Percentiles rank a stretch among this genome's conserved stretches.
phyloP scores from a whole-genome alignment of 257 asterid genomes.

The Nyctanthes arbortristis region DNA sequence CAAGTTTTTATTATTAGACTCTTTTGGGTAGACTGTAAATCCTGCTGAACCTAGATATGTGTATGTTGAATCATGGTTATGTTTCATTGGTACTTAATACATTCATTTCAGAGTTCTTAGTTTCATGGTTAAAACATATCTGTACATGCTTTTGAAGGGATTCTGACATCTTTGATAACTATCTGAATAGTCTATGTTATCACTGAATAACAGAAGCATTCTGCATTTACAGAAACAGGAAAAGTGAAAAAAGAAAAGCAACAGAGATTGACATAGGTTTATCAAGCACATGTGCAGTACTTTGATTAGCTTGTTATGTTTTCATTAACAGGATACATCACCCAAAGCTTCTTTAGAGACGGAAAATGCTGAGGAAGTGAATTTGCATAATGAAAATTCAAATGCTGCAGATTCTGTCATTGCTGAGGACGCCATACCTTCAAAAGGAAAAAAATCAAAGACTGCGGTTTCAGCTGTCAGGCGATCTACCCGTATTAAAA shows the following conservation, averaged over 20 bases:
- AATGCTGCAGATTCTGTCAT: slow-evolving; percentile 11
- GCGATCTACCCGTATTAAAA: slow-evolving; percentile 42
- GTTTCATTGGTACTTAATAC: background rate
- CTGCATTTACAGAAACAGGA: background rate
- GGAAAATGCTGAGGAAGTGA: background rate
- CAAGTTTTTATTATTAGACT: background rate
- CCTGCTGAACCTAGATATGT: background rate
- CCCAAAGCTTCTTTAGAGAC: slow-evolving; percentile 8
- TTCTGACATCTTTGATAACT: background rate
- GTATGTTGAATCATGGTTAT: background rate
- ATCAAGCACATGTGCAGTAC: background rate
- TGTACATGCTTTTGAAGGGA: background rate
- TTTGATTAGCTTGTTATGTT: background rate
- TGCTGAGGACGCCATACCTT: background rate
- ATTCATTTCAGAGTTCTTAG: background rate
- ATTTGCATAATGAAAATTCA: background rate
- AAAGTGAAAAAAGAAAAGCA: too few species aligned
- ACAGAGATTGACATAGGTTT: background rate
- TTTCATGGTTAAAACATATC: background rate
- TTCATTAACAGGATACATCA: slow-evolving; percentile 15
- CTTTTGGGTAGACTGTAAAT: background rate
- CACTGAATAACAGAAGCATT: background rate
- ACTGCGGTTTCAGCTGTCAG: background rate
- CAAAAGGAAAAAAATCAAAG: slow-evolving; percentile 4
- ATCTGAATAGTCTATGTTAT: background rate